Evolutionary conservation across 2,329 filamentous ascomycete genomes (phyloP), one percentile per base, ranked within the genome.

Genomic region (Colletotrichum sp.): DNA sequence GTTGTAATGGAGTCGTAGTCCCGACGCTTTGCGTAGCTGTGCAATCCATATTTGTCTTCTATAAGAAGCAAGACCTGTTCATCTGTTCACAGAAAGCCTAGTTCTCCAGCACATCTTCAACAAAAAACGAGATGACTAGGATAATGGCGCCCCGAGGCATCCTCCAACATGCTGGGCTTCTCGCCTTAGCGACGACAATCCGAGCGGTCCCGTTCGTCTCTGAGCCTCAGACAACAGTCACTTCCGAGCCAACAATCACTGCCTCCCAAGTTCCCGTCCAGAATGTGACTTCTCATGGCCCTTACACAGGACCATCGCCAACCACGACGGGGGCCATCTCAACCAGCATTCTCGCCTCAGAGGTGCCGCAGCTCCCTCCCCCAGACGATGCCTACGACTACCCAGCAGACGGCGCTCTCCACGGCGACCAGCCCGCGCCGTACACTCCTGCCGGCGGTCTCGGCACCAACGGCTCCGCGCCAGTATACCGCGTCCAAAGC

Each of bases 391-490:
- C 92, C 6, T 93, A 92, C 48, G 90, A 91, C 64, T 97, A 97
- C 82, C 93, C 93, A 12, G 90, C 92, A 9, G 90, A 96, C 79
- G 95, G 95, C 14, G 82, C 89, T 72, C 90, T 96, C 2, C 90
- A 94, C 71, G 85, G 90, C n/a, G 87, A 90, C 2, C 85, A 95
- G 83, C 94, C 95, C 2, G 92, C 92, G 1, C 94, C 94, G 0
- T 96, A 93, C 84, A 90, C 89, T 0, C 95, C 95, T 1, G 90
- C 88, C 48, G 94, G 95, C 73, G 95, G 95, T 14, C 84, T 94
- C 2, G 95, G 94, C 4, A 96, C 94, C 59, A 96, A 96, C 76
- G 94, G 94, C n/a, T 91, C 92, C 1, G 89, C 90, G 59, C 95
- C 95, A 3, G 91, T 95, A 2, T 96, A 96, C 84, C 92, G 93